Percentiles rank a stretch among this genome's conserved stretches.
Conservation (phyloP, 2,329 filamentous ascomycete genomes). For the Teratosphaeria destructans region DNA sequence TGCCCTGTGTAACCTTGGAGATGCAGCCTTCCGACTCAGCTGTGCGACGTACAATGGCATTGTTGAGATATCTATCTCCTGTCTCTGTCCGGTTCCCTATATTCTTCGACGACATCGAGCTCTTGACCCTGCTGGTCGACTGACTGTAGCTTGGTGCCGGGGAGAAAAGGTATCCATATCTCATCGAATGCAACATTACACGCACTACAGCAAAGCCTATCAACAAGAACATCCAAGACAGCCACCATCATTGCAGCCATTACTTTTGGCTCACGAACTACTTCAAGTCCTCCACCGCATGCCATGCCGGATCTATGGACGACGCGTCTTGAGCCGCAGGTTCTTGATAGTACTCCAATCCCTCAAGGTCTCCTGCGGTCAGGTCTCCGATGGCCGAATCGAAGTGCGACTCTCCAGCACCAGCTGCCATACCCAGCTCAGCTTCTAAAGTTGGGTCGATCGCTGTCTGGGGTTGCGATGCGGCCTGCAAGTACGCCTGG, state of each 20-base stretch:
- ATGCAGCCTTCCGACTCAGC: constrained; percentile 5
- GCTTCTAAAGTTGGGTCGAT: constrained; percentile 22
- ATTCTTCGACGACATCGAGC: too few relatives aligned
- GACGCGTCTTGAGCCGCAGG: constrained; percentile 16
- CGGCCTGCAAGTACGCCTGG: constrained; percentile 19
- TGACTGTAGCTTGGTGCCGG: too few relatives aligned
- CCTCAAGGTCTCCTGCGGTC: constrained; percentile 6
- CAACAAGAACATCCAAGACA: neutral
- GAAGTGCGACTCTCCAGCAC: constrained; percentile 16
- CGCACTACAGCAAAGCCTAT: constrained; percentile 2
- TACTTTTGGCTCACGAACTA: neutral
- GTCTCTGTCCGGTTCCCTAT: too few relatives aligned
- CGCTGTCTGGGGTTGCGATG: constrained; percentile 19
- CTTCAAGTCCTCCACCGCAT: constrained; percentile 8
- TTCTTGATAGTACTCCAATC: constrained; percentile 16
- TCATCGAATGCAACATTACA: neutral
- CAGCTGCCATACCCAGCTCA: constrained; percentile 5
- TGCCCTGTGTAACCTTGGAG: constrained; percentile 2
- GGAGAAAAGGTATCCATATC: neutral
- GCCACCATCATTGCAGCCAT: neutral
- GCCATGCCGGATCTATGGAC: constrained; percentile 18
- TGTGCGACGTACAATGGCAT: constrained; percentile 5
- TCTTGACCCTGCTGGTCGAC: too few relatives aligned
- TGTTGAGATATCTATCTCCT: constrained; percentile 1
- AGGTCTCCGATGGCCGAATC: constrained; percentile 21